A percentile compares a stretch with the other conserved stretches of the same genome.
Evolutionary conservation across 2,329 filamentous ascomycete species (phyloP).

Genomic region (Aspergillus sp.): DNA sequence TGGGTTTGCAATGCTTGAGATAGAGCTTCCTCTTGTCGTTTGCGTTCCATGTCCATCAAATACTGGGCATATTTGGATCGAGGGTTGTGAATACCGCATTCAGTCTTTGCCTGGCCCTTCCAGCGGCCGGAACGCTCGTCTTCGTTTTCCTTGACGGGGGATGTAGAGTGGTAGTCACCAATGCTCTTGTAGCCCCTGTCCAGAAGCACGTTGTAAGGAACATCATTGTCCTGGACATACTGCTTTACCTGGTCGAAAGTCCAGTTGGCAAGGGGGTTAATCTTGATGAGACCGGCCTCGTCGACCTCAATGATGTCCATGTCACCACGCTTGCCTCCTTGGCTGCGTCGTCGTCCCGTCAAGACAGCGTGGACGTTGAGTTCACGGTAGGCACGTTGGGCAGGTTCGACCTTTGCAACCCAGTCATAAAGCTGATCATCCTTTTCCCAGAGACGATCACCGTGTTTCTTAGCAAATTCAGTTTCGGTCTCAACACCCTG

Average conservation of each 20-base stretch:
- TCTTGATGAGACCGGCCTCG: conserved; percentile 88
- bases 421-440: conserved; percentile 93
- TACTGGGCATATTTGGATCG: conserved; percentile 89
- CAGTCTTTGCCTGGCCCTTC: conserved; percentile 94
- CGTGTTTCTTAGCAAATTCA: conserved; percentile 81
- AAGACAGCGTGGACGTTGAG: conserved; percentile 86
- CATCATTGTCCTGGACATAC: conserved; percentile 81
- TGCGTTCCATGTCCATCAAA: conserved; percentile 69
- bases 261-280: conserved; percentile 97
- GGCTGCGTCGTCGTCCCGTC: conserved; percentile 86
- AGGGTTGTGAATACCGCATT: conserved; percentile 99
- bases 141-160: conserved; percentile 83
- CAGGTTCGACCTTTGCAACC: conserved; percentile 95
- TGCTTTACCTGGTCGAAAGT: conserved; percentile 82
- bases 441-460: conserved; percentile 78
- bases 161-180: conserved; percentile 97
- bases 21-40: conserved; percentile 61
- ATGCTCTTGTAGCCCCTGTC: conserved; percentile 97
- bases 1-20: conserved; percentile 43
- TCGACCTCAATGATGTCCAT: conserved; percentile 92
- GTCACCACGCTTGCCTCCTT: conserved; percentile 87
- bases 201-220: conserved; percentile 90
- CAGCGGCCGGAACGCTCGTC: conserved; percentile 95
- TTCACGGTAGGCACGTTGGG: conserved; percentile 84
- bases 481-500: conserved; percentile 68